Evolutionary conservation across 768 basidiomycete species (phyloP).

Genomic region (Candolleomyces aberdarensis): DNA sequence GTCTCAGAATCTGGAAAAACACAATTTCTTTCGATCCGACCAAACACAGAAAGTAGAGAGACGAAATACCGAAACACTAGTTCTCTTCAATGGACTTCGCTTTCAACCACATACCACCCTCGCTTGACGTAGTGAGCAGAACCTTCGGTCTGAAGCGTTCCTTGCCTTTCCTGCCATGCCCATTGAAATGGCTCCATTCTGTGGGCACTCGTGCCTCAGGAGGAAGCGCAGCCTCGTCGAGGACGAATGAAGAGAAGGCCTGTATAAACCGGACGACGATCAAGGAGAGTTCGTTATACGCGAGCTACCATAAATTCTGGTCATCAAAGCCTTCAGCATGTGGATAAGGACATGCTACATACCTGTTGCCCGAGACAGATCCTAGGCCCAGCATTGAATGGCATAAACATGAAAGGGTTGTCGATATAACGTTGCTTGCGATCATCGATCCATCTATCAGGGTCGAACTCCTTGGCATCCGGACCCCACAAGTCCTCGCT

Average conservation of each 20-base stretch:
- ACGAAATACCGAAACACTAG: neutral
- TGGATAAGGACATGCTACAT: neutral
- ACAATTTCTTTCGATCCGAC: no score
- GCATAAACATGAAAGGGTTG: neutral
- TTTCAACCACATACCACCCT: constrained; percentile 1
- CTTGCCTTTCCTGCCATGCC: constrained; percentile 22
- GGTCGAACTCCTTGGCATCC: constrained; percentile 44
- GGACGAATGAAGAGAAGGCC: constrained; percentile 31
- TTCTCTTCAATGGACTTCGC: constrained; percentile 9
- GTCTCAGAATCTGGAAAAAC: no score
- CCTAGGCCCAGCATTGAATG: constrained; percentile 38
- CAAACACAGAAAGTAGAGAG: no score
- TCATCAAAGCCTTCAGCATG: neutral
- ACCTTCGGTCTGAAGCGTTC: constrained; percentile 25
- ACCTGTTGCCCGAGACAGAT: constrained; percentile 46
- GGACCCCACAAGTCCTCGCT: neutral
- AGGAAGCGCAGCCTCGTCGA: constrained; percentile 35
- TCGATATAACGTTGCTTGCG: constrained; percentile 24
- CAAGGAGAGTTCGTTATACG: constrained; percentile 51
- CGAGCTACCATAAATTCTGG: constrained; percentile 31
- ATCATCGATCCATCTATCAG: constrained; percentile 62
- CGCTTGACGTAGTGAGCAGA: constrained; percentile 21
- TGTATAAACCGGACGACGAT: constrained; percentile 48
- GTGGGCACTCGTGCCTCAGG: constrained; percentile 31
- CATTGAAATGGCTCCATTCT: constrained; percentile 29